Conservation (phyloP, 352 stramenopile genomes). For the Globisporangium middletonii region DNA sequence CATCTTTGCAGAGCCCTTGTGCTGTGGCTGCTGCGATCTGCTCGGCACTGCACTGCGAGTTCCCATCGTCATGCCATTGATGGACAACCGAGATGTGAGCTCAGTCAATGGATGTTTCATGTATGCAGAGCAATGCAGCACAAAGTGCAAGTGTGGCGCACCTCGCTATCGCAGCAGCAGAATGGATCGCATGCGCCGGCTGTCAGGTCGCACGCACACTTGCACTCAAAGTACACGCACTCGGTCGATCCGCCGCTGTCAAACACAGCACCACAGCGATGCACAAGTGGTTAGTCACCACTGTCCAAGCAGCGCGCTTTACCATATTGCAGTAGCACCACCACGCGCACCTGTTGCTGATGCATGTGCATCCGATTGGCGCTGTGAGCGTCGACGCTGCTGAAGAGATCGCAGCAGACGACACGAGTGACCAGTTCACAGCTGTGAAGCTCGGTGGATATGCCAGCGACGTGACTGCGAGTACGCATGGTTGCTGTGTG, state of each 20-base stretch:
- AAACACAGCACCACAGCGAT: not conserved
- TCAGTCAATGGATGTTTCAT: no score
- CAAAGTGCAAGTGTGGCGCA: no score
- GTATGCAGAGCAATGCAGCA: no score
- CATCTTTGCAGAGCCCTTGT: conserved; percentile 20
- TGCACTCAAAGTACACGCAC: conserved; percentile 36
- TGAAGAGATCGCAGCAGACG: conserved; percentile 17
- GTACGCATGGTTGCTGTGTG: not conserved
- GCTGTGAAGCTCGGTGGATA: conserved; percentile 20
- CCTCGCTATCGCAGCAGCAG: conserved; percentile 46
- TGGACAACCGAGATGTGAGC: no score
- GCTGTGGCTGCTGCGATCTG: conserved; percentile 12
- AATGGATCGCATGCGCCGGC: conserved; percentile 36
- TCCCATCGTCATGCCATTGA: not conserved
- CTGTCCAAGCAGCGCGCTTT: not conserved
- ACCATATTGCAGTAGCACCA: not conserved
- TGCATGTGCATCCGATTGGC: conserved; percentile 35
- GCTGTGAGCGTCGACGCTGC: conserved; percentile 18
- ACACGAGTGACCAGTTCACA: conserved; percentile 47
- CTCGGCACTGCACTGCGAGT: conserved; percentile 22
- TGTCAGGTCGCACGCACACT: conserved; percentile 39
- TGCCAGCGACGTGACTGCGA: not conserved
- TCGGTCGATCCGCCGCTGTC: conserved; percentile 3
- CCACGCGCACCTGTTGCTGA: conserved; percentile 17
- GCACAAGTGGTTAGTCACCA: not conserved